Conservation (phyloP, 352 stramenopile species). For the Aphanomyces stellatus region DNA sequence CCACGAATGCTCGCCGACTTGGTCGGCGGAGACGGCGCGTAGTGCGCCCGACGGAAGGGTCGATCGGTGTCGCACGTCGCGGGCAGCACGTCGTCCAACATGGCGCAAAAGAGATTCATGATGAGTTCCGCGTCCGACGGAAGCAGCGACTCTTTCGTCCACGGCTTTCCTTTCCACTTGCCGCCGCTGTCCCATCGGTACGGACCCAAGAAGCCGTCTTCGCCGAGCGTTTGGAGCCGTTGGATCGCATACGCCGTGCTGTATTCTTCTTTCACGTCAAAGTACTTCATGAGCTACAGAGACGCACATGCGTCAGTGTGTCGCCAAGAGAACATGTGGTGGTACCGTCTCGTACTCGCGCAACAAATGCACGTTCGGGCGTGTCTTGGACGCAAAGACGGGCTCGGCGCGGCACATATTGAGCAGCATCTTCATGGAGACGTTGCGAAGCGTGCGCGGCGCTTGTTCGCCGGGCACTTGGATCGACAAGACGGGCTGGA, state of each 20-base stretch:
- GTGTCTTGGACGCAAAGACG: constrained; percentile 68
- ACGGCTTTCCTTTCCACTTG: constrained; percentile 79
- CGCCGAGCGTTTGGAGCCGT: constrained; percentile 77
- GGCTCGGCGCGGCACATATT: constrained; percentile 47
- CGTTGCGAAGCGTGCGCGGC: constrained; percentile 55
- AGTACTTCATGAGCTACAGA: constrained; percentile 76
- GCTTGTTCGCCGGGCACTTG: constrained; percentile 45
- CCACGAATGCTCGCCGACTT: constrained; percentile 12
- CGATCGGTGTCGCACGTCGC: constrained; percentile 66
- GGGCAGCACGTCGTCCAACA: constrained; percentile 82
- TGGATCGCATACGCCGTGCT: constrained; percentile 73
- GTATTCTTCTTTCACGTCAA: constrained; percentile 69
- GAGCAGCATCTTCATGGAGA: constrained; percentile 75
- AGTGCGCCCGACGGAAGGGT: constrained; percentile 79
- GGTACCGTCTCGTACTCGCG: constrained; percentile 64
- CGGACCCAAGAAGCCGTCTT: constrained; percentile 73
- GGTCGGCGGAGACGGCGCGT: constrained; percentile 60
- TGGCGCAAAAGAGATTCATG: constrained; percentile 83
- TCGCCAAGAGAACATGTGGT: not conserved
- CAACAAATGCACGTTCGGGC: constrained; percentile 57
- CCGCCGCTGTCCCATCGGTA: constrained; percentile 79
- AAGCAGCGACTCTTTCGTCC: constrained; percentile 46
- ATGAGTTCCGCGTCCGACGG: constrained; percentile 76
- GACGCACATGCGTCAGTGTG: not conserved
- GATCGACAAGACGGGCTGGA: constrained; percentile 62